Evolutionary conservation across 225 moss, liverwort and hornwort species (phyloP).

Genomic region (Bryum argenteum): DNA sequence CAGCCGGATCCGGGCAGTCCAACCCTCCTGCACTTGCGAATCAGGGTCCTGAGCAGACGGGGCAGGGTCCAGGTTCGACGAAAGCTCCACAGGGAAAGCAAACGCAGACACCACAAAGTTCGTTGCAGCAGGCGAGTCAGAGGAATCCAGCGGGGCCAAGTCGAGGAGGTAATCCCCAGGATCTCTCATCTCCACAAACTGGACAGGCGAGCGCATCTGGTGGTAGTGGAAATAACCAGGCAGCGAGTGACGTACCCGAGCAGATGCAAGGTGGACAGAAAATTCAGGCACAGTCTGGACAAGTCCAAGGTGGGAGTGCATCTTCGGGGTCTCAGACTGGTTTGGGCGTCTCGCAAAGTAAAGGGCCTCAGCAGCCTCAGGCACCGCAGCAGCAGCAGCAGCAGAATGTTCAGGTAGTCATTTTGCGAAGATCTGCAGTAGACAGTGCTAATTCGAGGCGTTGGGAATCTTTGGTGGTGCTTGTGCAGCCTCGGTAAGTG

Average conservation of each 20-base stretch:
- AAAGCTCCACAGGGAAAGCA: slow-evolving; percentile 45
- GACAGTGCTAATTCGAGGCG: background rate
- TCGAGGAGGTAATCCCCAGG: slow-evolving; percentile 38
- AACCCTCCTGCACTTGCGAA: slow-evolving; percentile 22
- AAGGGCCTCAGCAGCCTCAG: slow-evolving; percentile 39
- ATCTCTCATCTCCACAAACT: slow-evolving; percentile 29
- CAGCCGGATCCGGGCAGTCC: slow-evolving; percentile 29
- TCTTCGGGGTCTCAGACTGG: slow-evolving; percentile 19
- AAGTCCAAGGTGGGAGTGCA: slow-evolving; percentile 34
- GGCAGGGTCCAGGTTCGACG: slow-evolving; percentile 29
- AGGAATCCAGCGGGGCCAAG: slow-evolving; percentile 30
- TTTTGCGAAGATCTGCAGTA: background rate
- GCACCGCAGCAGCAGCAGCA: slow-evolving; percentile 35
- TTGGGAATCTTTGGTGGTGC: background rate
- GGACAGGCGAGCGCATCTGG: slow-evolving; percentile 20
- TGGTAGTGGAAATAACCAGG: slow-evolving; percentile 20
- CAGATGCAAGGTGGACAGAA: slow-evolving; percentile 36
- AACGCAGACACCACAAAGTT: slow-evolving; percentile 25
- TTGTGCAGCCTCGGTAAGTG: background rate
- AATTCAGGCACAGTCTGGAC: slow-evolving; percentile 27
- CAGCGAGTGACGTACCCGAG: slow-evolving; percentile 26
- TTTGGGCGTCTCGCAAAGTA: slow-evolving; percentile 21
- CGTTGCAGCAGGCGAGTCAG: slow-evolving; percentile 28
- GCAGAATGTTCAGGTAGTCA: slow-evolving; percentile 30
- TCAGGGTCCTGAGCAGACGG: slow-evolving; percentile 29